Base-by-base conservation (phyloP, 148 eudicot genomes). In the Rhododendron vialii region DNA sequence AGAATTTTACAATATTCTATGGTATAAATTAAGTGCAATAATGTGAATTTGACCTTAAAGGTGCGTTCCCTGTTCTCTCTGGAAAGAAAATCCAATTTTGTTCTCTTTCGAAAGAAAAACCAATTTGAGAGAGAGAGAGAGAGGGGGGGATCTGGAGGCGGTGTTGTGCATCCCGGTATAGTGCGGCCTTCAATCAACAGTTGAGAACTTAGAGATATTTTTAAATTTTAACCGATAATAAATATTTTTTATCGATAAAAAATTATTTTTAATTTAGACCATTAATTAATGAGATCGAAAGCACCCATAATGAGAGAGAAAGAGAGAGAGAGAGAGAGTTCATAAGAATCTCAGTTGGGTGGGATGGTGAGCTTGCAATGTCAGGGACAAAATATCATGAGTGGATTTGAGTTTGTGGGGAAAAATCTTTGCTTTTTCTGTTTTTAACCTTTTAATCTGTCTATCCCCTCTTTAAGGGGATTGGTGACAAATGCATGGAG, bases 401-500 rank as follows among this genome's bases (percentile, higher is more conserved):
- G 83, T 81, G 83, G 43, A 51, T 22, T 35, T 80, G 38, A 14
- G 15, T 13, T 13, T 48, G 63, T 3, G 82, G 28, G 63, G 22
- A 35, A 80, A 36, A 55, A 41, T 41, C 24, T 8, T 59, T 59
- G 55, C 71, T 59, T 57, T 82, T 57, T 61, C 84, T 11, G 24
- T 7, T 82, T 36, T 59, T 22, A 48, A 20, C 20, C 53, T 82
- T 82, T 14, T 22, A 30, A 13, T 18, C 11, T 11, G 47, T 20
- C 35, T 12, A n/a, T 22, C 13, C 18, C 33, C 7, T 4, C 47
- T 48, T 78, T 82, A 3, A 20, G 38, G 28, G 84, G 76, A 41
- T 41, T 65, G 71, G 84, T 83, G 76, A 43, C 75, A 83, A 43
- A 63, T 83, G 84, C 76, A 65, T 41, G 84, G 55, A 65, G 76